Base-by-base conservation (phyloP, 805 yeast genomes). In the Wickerhamomyces canadensis region DNA sequence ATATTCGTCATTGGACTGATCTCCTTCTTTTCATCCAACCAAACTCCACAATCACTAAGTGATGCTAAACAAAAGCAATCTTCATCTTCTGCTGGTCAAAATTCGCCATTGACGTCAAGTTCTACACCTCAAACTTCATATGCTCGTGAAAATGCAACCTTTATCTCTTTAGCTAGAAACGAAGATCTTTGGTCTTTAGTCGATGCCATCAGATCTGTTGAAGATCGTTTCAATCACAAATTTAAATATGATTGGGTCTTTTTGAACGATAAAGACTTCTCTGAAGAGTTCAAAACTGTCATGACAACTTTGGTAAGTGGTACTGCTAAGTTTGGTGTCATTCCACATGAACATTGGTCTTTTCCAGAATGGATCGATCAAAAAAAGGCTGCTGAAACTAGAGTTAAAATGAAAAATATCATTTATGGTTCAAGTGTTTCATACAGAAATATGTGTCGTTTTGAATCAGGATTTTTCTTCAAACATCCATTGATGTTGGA, bases 231-330 rank as follows among this genome's bases (percentile, higher is more conserved):
- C 70, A 91, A 91, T 67, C 57, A 64, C 14, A 72, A 84, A 33
- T 89, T 65, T 64, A 72, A 84, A 45, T 91, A 91, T 57, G 97
- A 94, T 51, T 91, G 98, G 97, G 93, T 88, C 19, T 93, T 91
- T 60, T 69, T 91, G 51, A 91, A 91, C 60, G 96, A 91, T 58
- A 87, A 80, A 40, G 81, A 73, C 33, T 93, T 91, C 63, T 69
- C 76, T 35, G 88, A 85, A 3, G 93, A 86, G 51, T 91, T 93
- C 61, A 85, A 76, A 51, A 62, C 64, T 19, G 72, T 76, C 21
- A 84, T 95, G 12, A 45, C 74, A 2, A 72, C 83, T 11, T 62
- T 87, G 53, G 78, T 80, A 13, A 78, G 89, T 24, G 98, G 98
- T 46, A 70, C 58, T 6, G 78, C 89, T 34, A 72, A 78, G 45